Conservation (phyloP, 176 grass and related monocot species). For the Oryza meyeriana region DNA sequence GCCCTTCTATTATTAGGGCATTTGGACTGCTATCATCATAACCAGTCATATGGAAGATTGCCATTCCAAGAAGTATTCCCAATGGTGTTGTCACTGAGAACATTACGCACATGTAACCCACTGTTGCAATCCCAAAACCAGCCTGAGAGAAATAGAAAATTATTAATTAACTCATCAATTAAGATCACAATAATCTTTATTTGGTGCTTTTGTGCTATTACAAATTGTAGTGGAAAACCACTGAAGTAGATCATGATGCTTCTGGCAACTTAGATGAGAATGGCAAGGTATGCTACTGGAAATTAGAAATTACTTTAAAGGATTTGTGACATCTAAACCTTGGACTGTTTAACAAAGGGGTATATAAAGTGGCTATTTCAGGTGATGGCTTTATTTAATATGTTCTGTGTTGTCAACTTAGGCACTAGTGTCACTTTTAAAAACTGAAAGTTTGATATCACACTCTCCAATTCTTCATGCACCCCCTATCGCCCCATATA, state of each 20-base stretch:
- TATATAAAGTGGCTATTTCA: neutral
- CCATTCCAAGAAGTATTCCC: slow-evolving; percentile 92
- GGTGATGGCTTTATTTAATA: neutral
- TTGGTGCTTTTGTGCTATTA: neutral
- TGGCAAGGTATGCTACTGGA: neutral
- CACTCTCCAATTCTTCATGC: neutral
- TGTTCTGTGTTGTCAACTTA: neutral
- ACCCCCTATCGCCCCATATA: neutral
- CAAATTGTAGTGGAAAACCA: neutral
- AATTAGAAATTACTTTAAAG: neutral
- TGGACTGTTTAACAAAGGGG: neutral
- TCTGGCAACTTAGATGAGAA: neutral
- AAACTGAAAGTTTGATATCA: neutral
- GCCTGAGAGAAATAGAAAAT: slow-evolving; percentile 58
- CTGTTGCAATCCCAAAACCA: slow-evolving; percentile 75
- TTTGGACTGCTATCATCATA: slow-evolving; percentile 93
- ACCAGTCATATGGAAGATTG: slow-evolving; percentile 82
- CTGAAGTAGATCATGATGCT: slow-evolving; percentile 5
- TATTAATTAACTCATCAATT: slow-evolving; percentile 14
- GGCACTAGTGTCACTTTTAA: slow-evolving; percentile 13
- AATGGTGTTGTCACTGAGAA: slow-evolving; percentile 89
- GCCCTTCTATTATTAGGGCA: slow-evolving; percentile 82
- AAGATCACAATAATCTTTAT: neutral
- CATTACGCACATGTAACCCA: slow-evolving; percentile 96
- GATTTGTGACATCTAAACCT: neutral